phyloP scores from a whole-genome alignment of 805 yeast genomes.

The Candida xiaguanensis region DNA sequence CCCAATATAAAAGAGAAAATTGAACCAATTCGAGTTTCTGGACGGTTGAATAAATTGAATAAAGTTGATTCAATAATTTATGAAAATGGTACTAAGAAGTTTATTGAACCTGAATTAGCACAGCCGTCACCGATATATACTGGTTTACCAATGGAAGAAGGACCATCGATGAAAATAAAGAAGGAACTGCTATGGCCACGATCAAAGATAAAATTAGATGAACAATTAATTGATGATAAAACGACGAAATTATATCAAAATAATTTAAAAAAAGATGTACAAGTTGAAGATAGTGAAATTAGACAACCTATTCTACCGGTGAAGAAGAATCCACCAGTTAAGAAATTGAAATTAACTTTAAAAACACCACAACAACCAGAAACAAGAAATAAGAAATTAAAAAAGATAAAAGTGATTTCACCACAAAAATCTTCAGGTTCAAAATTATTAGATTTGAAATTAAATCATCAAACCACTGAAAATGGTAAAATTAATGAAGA shows the following conservation, averaged over 20 bases:
- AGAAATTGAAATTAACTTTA: slow-evolving; percentile 6
- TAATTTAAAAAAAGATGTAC: slow-evolving; percentile 13
- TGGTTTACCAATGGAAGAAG: slow-evolving; percentile 69
- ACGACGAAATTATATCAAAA: slow-evolving; percentile 11
- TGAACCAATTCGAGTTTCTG: background rate
- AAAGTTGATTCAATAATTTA: background rate
- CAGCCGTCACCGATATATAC: slow-evolving; percentile 59
- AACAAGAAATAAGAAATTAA: slow-evolving; percentile 11
- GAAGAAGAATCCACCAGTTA: slow-evolving; percentile 2
- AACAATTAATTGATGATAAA: background rate
- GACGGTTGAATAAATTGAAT: background rate
- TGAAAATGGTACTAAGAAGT: slow-evolving; percentile 19
- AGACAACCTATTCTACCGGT: slow-evolving; percentile 13
- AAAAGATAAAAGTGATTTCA: slow-evolving; percentile 27
- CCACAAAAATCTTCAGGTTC: slow-evolving; percentile 27
- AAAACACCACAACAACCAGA: slow-evolving; percentile 6
- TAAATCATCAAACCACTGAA: background rate
- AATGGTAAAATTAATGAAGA: slow-evolving; percentile 14
- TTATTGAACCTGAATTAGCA: slow-evolving; percentile 58
- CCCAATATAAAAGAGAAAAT: slow-evolving; percentile 7
- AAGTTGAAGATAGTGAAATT: slow-evolving; percentile 15
- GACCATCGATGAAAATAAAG: slow-evolving; percentile 58
- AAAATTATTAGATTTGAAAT: slow-evolving; percentile 12
- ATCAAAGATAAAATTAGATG: background rate
- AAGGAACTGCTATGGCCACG: slow-evolving; percentile 53